phyloP scores from a whole-genome alignment of 495 filamentous ascomycete species.

The Hypoxylon intermedium region DNA sequence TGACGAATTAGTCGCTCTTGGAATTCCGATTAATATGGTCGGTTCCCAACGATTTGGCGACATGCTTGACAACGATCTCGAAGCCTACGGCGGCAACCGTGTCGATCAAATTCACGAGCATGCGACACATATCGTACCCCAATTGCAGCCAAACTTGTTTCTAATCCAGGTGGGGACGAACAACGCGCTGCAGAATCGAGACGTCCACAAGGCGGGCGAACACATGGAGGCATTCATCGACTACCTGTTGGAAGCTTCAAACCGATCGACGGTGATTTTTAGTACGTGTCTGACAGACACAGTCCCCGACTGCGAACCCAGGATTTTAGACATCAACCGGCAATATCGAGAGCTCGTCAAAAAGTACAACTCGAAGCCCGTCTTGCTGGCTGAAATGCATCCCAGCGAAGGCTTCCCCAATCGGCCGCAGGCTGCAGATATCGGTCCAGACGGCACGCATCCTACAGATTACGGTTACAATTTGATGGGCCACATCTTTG shows the following conservation, averaged over 20 bases:
- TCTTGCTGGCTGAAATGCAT: conserved; percentile 41
- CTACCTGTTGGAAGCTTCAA: conserved; percentile 34
- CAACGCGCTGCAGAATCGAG: conserved; percentile 41
- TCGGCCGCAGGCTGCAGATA: conserved; percentile 30
- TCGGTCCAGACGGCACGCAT: conserved; percentile 44
- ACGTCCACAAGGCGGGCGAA: conserved; percentile 39
- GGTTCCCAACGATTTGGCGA: conserved; percentile 46
- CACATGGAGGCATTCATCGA: conserved; percentile 42
- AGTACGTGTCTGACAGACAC: conserved; percentile 45
- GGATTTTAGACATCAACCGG: conserved; percentile 45
- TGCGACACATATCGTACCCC: conserved; percentile 39
- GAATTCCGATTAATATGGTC: conserved; percentile 46
- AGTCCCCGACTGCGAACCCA: conserved; percentile 44
- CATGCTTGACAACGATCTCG: conserved; percentile 49
- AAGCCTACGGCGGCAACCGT: conserved; percentile 48
- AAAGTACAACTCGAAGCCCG: conserved; percentile 38
- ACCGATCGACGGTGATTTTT: conserved; percentile 38
- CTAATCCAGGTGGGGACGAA: conserved; percentile 53
- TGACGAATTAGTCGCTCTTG: conserved; percentile 41
- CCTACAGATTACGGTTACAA: conserved; percentile 53
- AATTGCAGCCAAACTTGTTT: conserved; percentile 48
- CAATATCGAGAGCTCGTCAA: conserved; percentile 42
- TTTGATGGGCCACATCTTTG: conserved; percentile 53
- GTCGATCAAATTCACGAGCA: conserved; percentile 46
- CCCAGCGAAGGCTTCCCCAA: conserved; percentile 36